These are phyloP conservation scores for Xerocomus nothofagi DNA, from an alignment of 1,284 basidiomycete genomes.

Conservation along the genomic window DNA sequence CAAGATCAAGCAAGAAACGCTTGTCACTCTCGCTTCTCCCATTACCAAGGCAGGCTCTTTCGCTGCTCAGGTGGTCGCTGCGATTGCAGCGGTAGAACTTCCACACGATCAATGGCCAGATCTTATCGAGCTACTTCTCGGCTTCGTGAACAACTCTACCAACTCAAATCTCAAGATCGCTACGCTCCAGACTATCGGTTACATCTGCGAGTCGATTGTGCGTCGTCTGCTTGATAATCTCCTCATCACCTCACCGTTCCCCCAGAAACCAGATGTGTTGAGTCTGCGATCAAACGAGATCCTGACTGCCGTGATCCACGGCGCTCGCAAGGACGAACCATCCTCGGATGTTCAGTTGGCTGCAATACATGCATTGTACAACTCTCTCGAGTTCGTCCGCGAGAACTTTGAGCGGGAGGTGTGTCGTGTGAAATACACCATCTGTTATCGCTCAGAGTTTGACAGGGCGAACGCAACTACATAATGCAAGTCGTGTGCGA, in stretches of 20 bases:
- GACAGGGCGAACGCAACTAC: slow-evolving; percentile 95
- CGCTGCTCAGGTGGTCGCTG: slow-evolving; percentile 91
- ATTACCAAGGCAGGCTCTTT: slow-evolving; percentile 78
- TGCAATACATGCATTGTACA: slow-evolving; percentile 90
- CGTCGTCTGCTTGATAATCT: slow-evolving; percentile 38
- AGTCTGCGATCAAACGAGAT: slow-evolving; percentile 94
- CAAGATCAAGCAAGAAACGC: slow-evolving; percentile 88
- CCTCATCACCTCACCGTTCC: slow-evolving; percentile 15
- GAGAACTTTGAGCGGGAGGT: slow-evolving; percentile 98
- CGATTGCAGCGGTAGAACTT: slow-evolving; percentile 92
- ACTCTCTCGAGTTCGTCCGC: slow-evolving; percentile 96
- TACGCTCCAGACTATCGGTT: slow-evolving; percentile 94
- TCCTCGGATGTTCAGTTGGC: slow-evolving; percentile 94
- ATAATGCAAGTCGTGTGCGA: slow-evolving; percentile 99
- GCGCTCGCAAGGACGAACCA: slow-evolving; percentile 94
- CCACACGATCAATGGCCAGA: slow-evolving; percentile 88
- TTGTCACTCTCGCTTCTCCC: slow-evolving; percentile 80
- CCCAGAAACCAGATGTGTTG: slow-evolving; percentile 88
- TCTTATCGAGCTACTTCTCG: slow-evolving; percentile 84
- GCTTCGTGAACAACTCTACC: slow-evolving; percentile 79
- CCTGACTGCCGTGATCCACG: slow-evolving; percentile 97
- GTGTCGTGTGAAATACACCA: slow-evolving; percentile 20
- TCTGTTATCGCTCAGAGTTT: slow-evolving; percentile 9
- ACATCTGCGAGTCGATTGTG: slow-evolving; percentile 95
- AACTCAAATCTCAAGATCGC: slow-evolving; percentile 85